Base-by-base conservation (phyloP, 768 basidiomycete genomes). In the Leucocoprinus sp. region DNA sequence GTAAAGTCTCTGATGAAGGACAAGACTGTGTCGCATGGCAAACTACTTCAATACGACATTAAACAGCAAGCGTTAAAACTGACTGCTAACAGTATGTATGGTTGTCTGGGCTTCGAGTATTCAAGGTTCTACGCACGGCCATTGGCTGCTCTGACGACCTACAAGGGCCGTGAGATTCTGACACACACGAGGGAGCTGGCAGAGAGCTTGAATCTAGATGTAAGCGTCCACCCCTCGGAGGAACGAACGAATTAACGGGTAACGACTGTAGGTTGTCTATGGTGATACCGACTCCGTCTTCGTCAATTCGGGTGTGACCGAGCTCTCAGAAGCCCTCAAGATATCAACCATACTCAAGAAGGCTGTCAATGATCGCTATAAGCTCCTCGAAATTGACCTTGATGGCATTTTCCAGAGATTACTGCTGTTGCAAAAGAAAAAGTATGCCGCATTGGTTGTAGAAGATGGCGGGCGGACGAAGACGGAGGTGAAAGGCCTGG, bases 1-100 rank as follows among this genome's bases (percentile, higher is more conserved):
- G 96, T 98, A 52, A 99, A 99, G 61, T 76, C 75, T 1, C 64
- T 97, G 45, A 97, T 98, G 95, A 98, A 98, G 62, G 89, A 92
- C 54, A 82, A 76, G 52, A 70, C 72, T 15, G 75, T 75, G 5
- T 72, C 83, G 0, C 77, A 72, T 1, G 83, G 87, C 0, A 86
- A 92, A 56, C 65, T 89, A 28, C 72, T 89, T 42, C 92, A 96
- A 89, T 98, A 84, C 57, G 93, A 99, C 56, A 96, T 98, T 67
- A 93, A 92, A 59, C 96, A 99, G 55, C 83, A 89, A 63, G 96
- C 96, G 1, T 71, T 98, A 40, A 98, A 98, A 66, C 80, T 98
- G 26, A 99, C 96, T 3, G 96, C 96, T 39, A 98, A 99, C 68
- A 93, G 90, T 72, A 99, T 98, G 96, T 99, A 99, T 63, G 96